Evolutionary conservation across 2,329 filamentous ascomycete genomes (phyloP).

Genomic region (Teratosphaeria zuluensis): DNA sequence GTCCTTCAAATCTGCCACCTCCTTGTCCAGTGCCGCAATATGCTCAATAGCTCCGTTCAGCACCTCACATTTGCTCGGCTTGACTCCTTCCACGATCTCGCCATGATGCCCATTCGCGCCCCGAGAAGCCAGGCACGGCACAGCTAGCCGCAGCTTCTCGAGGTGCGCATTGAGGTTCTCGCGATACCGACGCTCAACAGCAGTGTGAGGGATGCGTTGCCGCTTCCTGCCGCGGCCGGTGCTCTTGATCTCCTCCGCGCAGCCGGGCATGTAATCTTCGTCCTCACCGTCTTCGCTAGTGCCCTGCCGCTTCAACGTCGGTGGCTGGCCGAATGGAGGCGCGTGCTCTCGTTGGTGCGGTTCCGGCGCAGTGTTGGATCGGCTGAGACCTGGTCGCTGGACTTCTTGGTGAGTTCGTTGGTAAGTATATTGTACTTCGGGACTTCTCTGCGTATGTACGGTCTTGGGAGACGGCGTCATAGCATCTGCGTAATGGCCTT

Average conservation of each 20-base stretch:
- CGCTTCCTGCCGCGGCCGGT: slow-evolving; percentile 21
- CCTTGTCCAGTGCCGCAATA: slow-evolving; percentile 19
- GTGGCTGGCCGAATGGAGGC: slow-evolving; percentile 1
- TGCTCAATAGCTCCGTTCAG: slow-evolving; percentile 26
- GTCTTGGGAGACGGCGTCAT: slow-evolving; percentile 16
- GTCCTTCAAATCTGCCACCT: slow-evolving; percentile 18
- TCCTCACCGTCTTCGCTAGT: slow-evolving; percentile 23
- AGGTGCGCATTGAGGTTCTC: slow-evolving; percentile 29
- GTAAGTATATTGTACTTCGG: background rate
- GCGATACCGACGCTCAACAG: slow-evolving; percentile 27
- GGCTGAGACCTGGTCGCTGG: slow-evolving; percentile 15
- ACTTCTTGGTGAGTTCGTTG: slow-evolving; percentile 5
- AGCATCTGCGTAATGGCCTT: slow-evolving; percentile 7
- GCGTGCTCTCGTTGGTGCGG: slow-evolving; percentile 9
- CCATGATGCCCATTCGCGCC: slow-evolving; percentile 10
- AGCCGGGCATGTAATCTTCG: slow-evolving; percentile 17
- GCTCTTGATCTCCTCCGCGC: slow-evolving; percentile 7
- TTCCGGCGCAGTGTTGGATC: slow-evolving; percentile 18
- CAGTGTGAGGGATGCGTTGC: slow-evolving; percentile 28
- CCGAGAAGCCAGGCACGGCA: slow-evolving; percentile 20
- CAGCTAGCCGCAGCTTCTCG: slow-evolving; percentile 23
- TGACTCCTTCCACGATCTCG: slow-evolving; percentile 11
- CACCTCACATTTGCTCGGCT: slow-evolving; percentile 29
- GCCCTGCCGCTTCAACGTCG: slow-evolving; percentile 13
- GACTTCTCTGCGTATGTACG: slow-evolving; percentile 11